These are phyloP conservation scores for Saccharomyces pastorianus DNA, from an alignment of 1,139 yeast genomes.

Conservation along the genomic window DNA sequence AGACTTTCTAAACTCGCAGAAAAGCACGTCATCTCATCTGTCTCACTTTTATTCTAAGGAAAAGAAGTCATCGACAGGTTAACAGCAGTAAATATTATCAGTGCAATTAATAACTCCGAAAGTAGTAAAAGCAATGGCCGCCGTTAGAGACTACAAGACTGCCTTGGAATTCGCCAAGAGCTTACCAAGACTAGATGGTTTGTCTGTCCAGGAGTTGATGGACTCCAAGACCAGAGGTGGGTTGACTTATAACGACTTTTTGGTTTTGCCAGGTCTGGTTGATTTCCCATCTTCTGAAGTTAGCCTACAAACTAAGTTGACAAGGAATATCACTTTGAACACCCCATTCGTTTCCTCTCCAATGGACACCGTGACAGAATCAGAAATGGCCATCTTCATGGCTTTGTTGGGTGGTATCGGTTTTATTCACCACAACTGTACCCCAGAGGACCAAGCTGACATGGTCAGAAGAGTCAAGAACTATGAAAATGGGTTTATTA, in stretches of 20 bases:
- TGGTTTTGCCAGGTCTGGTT: conserved; percentile 91
- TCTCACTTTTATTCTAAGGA: background rate
- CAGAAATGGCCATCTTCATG: conserved; percentile 97
- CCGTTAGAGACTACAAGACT: conserved; percentile 41
- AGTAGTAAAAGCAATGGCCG: conserved; percentile 25
- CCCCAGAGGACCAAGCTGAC: conserved; percentile 94
- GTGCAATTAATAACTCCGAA: background rate
- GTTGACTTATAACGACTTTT: conserved; percentile 91
- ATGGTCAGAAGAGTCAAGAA: conserved; percentile 96
- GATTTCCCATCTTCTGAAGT: conserved; percentile 78
- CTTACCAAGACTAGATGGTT: conserved; percentile 74
- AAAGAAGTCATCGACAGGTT: background rate
- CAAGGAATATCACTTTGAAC: conserved; percentile 84
- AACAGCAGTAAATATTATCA: background rate
- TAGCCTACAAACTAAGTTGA: conserved; percentile 70
- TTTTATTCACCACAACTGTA: conserved; percentile 94
- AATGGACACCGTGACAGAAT: conserved; percentile 98
- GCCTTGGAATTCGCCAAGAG: conserved; percentile 62
- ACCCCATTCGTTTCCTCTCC: conserved; percentile 96
- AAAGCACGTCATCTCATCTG: background rate
- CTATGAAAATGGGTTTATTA: conserved; percentile 94
- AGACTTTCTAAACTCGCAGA: background rate
- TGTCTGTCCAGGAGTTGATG: conserved; percentile 75
- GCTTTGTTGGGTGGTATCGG: conserved; percentile 98
- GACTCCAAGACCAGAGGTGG: conserved; percentile 91